Evolutionary conservation across 2,329 filamentous ascomycete genomes (phyloP).

Genomic region (Ascochyta rabiei): DNA sequence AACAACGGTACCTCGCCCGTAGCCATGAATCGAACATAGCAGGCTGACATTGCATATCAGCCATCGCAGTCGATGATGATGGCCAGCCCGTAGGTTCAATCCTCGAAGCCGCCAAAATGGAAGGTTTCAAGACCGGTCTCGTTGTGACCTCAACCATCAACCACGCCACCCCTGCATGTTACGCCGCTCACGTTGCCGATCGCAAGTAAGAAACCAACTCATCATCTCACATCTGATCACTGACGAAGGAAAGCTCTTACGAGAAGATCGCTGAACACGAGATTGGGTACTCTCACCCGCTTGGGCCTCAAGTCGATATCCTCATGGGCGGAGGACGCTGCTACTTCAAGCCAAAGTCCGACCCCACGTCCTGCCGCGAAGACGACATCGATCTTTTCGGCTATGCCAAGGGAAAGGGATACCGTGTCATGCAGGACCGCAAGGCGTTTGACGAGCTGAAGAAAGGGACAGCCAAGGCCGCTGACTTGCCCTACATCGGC

Average conservation of each 20-base stretch:
- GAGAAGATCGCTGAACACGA: slow-evolving; percentile 49
- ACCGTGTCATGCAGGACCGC: slow-evolving; percentile 47
- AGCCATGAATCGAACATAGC: no score
- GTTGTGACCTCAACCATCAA: slow-evolving; percentile 53
- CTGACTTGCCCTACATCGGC: slow-evolving; percentile 47
- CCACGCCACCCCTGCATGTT: slow-evolving; percentile 38
- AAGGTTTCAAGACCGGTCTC: slow-evolving; percentile 51
- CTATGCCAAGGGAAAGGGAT: slow-evolving; percentile 45
- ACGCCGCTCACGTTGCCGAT: slow-evolving; percentile 25
- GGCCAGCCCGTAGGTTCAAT: slow-evolving; percentile 48
- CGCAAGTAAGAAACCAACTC: slow-evolving; percentile 5
- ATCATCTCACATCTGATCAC: not conserved
- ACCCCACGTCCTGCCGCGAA: slow-evolving; percentile 45
- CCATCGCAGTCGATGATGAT: slow-evolving; percentile 44
- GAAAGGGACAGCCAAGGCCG: slow-evolving; percentile 28
- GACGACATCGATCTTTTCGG: slow-evolving; percentile 48
- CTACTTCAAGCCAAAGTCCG: slow-evolving; percentile 50
- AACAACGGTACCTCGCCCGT: slow-evolving; percentile 33
- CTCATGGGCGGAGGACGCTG: slow-evolving; percentile 51
- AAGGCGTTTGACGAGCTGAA: slow-evolving; percentile 44
- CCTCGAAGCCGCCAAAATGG: slow-evolving; percentile 50
- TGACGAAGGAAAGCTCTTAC: slow-evolving; percentile 31
- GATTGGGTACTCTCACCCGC: slow-evolving; percentile 49
- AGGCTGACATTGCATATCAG: slow-evolving; percentile 4
- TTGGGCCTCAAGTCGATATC: slow-evolving; percentile 49